Evolutionary conservation across 495 filamentous ascomycete genomes (phyloP).

Genomic region (Umbilicaria muhlenbergii): DNA sequence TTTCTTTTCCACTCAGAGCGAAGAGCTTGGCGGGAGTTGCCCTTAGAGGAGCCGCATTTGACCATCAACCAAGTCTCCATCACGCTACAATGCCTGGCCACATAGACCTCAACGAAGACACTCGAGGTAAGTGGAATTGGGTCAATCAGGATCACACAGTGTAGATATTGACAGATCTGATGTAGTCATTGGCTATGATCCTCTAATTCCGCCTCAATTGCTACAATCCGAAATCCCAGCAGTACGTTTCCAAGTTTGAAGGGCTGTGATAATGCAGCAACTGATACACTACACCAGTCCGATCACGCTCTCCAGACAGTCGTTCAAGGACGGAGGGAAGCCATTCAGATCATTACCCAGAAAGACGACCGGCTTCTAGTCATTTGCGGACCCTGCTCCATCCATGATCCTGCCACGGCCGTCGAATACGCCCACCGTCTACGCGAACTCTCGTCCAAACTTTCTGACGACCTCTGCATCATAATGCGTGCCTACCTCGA

Average conservation of each 20-base stretch:
- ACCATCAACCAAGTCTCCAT: neutral
- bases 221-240: conserved; percentile 76
- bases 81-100: conserved; percentile 28
- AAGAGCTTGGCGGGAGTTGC: neutral
- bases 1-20: neutral
- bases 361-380: conserved; percentile 77
- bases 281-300: neutral
- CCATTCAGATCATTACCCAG: conserved; percentile 56
- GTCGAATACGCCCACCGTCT: conserved; percentile 74
- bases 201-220: conserved; percentile 81
- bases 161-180: conserved; percentile 6
- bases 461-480: conserved; percentile 70
- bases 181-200: conserved; percentile 79
- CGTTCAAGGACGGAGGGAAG: conserved; percentile 73
- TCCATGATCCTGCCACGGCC: conserved; percentile 82
- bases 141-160: neutral
- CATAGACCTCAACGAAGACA: conserved; percentile 35
- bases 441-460: conserved; percentile 54
- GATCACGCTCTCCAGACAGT: conserved; percentile 34
- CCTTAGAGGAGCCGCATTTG: neutral
- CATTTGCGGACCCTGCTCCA: conserved; percentile 88
- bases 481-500: conserved; percentile 99
- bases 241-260: neutral
- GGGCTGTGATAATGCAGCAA: neutral
- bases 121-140: conserved; percentile 26